Percentiles rank a stretch among this genome's conserved stretches.
Evolutionary conservation across 192 early-diverging fungal species (phyloP).

Genomic region (Chytriomyces hyalinus): DNA sequence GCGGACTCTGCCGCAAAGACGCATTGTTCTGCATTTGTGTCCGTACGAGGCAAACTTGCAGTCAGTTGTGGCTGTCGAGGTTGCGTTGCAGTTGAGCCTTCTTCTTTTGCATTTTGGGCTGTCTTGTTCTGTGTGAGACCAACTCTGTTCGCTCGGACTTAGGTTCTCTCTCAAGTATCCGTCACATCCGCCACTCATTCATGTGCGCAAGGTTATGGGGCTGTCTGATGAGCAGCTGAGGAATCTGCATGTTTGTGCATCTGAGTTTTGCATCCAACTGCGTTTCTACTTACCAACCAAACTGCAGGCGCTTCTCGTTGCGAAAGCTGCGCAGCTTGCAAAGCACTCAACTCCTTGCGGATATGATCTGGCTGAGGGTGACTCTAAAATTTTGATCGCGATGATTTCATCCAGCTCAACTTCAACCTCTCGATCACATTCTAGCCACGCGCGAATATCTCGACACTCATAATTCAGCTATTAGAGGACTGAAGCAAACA

Average conservation of each 20-base stretch:
- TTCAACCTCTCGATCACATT: too few relatives aligned
- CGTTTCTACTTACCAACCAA: too few relatives aligned
- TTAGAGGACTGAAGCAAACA: conserved; percentile 39
- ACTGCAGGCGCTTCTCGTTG: neutral
- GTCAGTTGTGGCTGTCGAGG: conserved; percentile 24
- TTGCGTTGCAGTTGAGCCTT: conserved; percentile 22
- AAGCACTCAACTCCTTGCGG: conserved; percentile 11
- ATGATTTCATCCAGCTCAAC: too few relatives aligned
- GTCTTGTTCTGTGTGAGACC: neutral
- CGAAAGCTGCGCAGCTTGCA: conserved; percentile 2
- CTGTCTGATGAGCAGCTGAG: conserved; percentile 41
- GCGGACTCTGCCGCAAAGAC: neutral
- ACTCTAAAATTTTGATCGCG: too few relatives aligned
- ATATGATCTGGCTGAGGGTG: conserved; percentile 39
- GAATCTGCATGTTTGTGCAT: conserved; percentile 26
- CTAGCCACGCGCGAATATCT: conserved; percentile 39
- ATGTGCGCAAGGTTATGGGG: conserved; percentile 19
- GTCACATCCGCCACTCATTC: conserved; percentile 19
- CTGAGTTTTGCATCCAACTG: neutral
- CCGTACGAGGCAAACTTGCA: conserved; percentile 27
- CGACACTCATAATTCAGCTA: conserved; percentile 34
- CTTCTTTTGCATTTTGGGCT: neutral
- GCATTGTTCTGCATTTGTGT: conserved; percentile 14
- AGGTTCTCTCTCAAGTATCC: conserved; percentile 41
- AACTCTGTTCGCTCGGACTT: neutral